Percentiles rank a stretch among this genome's conserved stretches.
phyloP scores from a whole-genome alignment of 2,329 filamentous ascomycete species.

The Alternaria triticimaculans region DNA sequence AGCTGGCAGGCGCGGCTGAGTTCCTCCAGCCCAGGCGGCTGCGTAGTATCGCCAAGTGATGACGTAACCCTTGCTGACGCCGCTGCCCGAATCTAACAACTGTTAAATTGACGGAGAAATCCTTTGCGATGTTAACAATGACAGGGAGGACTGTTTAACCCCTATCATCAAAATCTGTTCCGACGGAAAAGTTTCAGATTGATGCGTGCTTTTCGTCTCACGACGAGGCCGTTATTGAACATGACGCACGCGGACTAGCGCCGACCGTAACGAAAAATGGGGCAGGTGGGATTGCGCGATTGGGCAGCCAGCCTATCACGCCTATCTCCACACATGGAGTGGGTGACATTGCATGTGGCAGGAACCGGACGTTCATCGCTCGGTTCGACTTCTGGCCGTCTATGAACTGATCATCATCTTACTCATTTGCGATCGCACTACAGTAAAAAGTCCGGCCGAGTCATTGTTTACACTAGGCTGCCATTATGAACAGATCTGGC shows the following conservation, averaged over 20 bases:
- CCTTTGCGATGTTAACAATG: neutral
- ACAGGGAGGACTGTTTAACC: neutral
- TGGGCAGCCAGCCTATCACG: neutral
- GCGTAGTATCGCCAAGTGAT: constrained; percentile 28
- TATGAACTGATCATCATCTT: neutral
- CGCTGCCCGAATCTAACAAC: neutral
- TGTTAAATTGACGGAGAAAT: neutral
- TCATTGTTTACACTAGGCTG: neutral
- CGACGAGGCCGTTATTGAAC: neutral
- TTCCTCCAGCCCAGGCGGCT: constrained; percentile 12
- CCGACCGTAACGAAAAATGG: constrained; percentile 8
- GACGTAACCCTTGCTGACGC: constrained; percentile 29
- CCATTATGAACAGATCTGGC: neutral
- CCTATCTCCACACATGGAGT: neutral
- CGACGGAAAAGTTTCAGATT: neutral
- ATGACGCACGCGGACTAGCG: constrained; percentile 22
- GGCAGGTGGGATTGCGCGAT: constrained; percentile 5
- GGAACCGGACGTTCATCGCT: neutral
- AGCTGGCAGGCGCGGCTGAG: constrained; percentile 29
- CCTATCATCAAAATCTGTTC: neutral
- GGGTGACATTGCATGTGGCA: neutral
- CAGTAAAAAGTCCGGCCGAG: constrained; percentile 1
- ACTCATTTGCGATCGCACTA: neutral
- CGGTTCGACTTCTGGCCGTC: neutral
- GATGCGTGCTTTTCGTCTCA: constrained; percentile 11